These are phyloP conservation scores for Capsicum baccatum DNA, from an alignment of 257 asterid species.

Conservation along the genomic window DNA sequence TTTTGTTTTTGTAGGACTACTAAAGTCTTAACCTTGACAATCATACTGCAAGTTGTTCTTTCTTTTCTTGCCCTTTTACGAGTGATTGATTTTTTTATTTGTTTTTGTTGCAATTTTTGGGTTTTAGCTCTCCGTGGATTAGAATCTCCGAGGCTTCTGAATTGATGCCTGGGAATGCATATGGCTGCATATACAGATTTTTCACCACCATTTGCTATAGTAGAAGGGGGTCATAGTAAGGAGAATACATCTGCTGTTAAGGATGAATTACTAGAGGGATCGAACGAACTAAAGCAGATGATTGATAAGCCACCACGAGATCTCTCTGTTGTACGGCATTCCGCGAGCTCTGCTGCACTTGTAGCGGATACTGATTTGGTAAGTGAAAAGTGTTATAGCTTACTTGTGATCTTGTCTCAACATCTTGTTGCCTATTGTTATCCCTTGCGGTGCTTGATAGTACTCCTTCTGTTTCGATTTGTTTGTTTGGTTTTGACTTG, in stretches of 20 bases:
- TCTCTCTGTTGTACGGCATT: constrained; percentile 57
- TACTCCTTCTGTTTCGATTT: not conserved
- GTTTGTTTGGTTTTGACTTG: not conserved
- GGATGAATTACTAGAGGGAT: constrained; percentile 50
- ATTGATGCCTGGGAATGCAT: constrained; percentile 47
- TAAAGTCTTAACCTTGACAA: not conserved
- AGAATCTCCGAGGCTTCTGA: constrained; percentile 21
- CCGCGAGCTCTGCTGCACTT: constrained; percentile 53
- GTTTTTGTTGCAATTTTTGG: not conserved
- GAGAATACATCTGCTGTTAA: constrained; percentile 46
- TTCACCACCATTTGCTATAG: constrained; percentile 48
- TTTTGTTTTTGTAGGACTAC: not conserved
- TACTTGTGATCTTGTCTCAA: not conserved
- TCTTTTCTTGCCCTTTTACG: not conserved
- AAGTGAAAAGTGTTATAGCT: constrained; percentile 34
- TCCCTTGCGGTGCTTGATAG: not conserved
- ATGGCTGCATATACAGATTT: constrained; percentile 80
- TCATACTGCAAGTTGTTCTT: constrained; percentile 6
- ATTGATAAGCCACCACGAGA: constrained; percentile 65
- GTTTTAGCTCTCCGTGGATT: not conserved
- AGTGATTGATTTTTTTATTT: not conserved
- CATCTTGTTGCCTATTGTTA: not conserved
- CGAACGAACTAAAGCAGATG: constrained; percentile 47
- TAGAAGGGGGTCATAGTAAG: constrained; percentile 50
- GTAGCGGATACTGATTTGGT: constrained; percentile 58